Conservation (phyloP, 2,329 filamentous ascomycete species). For the Lasiodiplodia sp. region DNA sequence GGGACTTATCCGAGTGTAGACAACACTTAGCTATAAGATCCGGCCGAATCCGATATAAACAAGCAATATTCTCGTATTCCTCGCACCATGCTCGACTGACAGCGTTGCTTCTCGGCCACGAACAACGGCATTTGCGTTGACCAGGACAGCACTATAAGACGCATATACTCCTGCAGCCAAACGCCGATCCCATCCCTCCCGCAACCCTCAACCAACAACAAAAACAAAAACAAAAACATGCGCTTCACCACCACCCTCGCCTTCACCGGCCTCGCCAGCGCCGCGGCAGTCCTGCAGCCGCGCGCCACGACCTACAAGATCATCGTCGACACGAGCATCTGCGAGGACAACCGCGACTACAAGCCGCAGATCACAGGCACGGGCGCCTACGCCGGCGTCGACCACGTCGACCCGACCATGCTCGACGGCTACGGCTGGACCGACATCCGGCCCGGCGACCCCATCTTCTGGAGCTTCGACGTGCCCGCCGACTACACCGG, state of each 20-base stretch:
- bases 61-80: background rate
- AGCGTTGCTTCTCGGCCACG: background rate
- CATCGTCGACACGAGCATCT: background rate
- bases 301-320: background rate
- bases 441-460: background rate
- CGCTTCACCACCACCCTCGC: background rate
- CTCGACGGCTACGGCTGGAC: slow-evolving; percentile 7
- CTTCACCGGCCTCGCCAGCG: slow-evolving; percentile 3
- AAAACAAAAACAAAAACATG: background rate
- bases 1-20: background rate
- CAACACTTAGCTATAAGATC: slow-evolving; percentile 6
- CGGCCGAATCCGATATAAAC: background rate
- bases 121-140: background rate
- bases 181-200: background rate
- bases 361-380: slow-evolving; percentile 3
- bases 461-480: slow-evolving; percentile 3
- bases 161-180: background rate
- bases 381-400: background rate
- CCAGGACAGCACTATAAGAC: background rate
- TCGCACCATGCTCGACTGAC: background rate
- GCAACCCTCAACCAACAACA: background rate
- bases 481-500: slow-evolving; percentile 6
- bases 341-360: background rate
- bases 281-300: background rate
- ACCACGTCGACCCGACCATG: slow-evolving; percentile 1